A percentile compares a stretch with the other conserved stretches of the same genome.
These are phyloP conservation scores for Piloderma croceum DNA, from an alignment of 768 basidiomycete species.

Conservation along the genomic window DNA sequence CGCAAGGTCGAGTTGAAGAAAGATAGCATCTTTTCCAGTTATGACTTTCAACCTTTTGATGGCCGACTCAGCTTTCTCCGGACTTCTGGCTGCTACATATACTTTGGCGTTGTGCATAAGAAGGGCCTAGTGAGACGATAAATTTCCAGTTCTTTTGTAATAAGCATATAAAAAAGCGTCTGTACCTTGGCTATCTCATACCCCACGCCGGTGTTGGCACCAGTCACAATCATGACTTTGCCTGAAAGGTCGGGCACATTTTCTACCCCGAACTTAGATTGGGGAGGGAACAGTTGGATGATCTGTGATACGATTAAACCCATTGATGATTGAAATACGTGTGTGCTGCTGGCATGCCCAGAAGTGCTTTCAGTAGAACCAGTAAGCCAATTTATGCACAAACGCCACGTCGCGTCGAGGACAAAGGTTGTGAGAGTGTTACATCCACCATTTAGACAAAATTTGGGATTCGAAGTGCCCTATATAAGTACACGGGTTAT, in stretches of 20 bases:
- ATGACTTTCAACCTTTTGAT: constrained; percentile 45
- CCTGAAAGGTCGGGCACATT: constrained; percentile 50
- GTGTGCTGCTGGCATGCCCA: too few species aligned
- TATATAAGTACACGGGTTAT: too few species aligned
- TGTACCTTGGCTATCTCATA: constrained; percentile 56
- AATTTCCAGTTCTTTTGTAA: too few species aligned
- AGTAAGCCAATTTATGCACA: too few species aligned
- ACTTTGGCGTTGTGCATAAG: constrained; percentile 59
- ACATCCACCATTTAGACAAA: too few species aligned
- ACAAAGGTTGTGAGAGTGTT: too few species aligned
- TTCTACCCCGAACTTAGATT: constrained; percentile 34
- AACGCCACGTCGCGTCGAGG: too few species aligned
- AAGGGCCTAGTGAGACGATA: too few species aligned
- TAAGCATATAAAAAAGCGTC: constrained; percentile 1
- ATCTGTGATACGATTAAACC: constrained; percentile 20
- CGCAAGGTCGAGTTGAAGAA: constrained; percentile 38
- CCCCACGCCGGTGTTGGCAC: constrained; percentile 42
- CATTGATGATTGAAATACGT: too few species aligned
- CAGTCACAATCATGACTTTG: constrained; percentile 35
- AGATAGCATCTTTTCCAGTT: constrained; percentile 36
- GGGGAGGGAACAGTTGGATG: constrained; percentile 36
- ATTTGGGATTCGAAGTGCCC: too few species aligned
- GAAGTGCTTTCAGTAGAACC: too few species aligned
- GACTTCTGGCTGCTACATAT: constrained; percentile 49
- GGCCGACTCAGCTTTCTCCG: constrained; percentile 40